Conservation (phyloP, 2,329 filamentous ascomycete species). For the Diaporthe capsici region DNA sequence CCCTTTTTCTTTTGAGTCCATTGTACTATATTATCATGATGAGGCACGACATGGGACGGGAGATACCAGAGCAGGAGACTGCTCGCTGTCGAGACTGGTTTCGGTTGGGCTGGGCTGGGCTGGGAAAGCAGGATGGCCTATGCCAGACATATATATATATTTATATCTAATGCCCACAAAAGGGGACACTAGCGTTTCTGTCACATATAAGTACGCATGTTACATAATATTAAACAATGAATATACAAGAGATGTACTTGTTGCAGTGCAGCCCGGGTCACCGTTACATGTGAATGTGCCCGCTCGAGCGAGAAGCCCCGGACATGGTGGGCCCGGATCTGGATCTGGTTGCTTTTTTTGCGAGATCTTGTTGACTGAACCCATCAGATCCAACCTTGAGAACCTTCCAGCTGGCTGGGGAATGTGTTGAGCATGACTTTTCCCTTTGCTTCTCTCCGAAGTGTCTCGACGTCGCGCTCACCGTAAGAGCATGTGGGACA, state of each 20-base stretch:
- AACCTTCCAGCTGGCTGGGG: background rate
- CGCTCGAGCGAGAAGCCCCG: background rate
- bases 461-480: background rate
- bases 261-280: background rate
- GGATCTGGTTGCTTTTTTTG: conserved; percentile 13
- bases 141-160: background rate
- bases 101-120: background rate
- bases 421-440: background rate
- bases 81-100: conserved; percentile 3
- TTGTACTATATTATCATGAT: conserved; percentile 27
- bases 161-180: background rate
- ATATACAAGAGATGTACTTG: background rate
- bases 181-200: conserved; percentile 5
- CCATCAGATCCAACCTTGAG: background rate
- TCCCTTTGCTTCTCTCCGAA: background rate
- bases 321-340: background rate
- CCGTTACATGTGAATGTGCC: background rate
- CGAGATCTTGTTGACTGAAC: conserved; percentile 15
- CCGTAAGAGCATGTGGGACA: background rate
- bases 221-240: conserved; percentile 5
- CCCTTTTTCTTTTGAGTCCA: conserved; percentile 23
- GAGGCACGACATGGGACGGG: conserved; percentile 7
- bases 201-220: background rate
- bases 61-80: conserved; percentile 31
- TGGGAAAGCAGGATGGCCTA: background rate